Evolutionary conservation across 2,329 filamentous ascomycete species (phyloP), one percentile per base, ranked within the genome.

Genomic region (Xylogone sp.): DNA sequence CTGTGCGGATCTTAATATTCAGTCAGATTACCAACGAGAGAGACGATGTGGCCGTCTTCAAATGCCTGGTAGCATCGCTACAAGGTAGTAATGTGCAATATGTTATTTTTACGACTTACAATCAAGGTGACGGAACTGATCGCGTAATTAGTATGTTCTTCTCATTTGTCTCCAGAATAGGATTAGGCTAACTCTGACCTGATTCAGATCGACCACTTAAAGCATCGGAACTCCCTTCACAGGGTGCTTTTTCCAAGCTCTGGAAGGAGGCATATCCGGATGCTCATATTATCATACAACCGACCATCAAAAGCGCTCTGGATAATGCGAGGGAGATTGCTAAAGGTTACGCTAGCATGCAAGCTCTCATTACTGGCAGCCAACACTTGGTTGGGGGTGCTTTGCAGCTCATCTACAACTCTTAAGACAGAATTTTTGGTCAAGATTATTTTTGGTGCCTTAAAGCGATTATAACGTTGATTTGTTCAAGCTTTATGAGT

Each of bases 321-420:
- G 69, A 74, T 21, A 68, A 71, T 42, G 74, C 74, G 3, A 68
- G 75, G 8, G 59, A 59, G 0, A 60, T 80, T 19, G 12, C 50
- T 66, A 3, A 53, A 49, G 8, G 53, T 2, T 49, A 59, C 54
- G 53, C 29, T 49, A 62, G 69, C 34, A 56, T 59, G 42, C 53
- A 61, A 31, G 50, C 50, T 12, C 53, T 83, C n/a, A 71, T 84
- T 43, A 85, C 81, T 7, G 82, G 82, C 2, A 84, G 81, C 63
- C 66, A 84, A 57, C 79, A 84, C 62, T 71, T 86, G 1, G 76
- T 84, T 0, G 81, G 82, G 0, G 78, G 76, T 12, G 75, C 53
- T 13, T 46, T 59, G 18, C 43, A 39, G n/a, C 34, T 39, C 24
- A n/a, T n/a, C n/a, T n/a, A n/a, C n/a, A n/a, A n/a, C n/a, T n/a